phyloP scores from a whole-genome alignment of 2,329 filamentous ascomycete genomes.

The Corniculantispora saksenae region DNA sequence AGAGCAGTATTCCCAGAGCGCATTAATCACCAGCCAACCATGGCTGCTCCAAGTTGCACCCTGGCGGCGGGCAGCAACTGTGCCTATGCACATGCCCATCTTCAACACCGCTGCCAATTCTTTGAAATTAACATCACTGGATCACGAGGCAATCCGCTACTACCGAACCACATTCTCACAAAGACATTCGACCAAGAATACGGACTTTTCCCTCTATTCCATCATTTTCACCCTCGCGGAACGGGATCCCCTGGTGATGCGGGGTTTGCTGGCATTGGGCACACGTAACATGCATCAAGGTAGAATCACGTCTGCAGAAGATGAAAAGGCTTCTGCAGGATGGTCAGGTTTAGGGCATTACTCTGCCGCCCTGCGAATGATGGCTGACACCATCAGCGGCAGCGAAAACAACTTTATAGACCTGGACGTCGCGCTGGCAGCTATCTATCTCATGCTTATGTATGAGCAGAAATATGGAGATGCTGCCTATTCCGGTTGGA shows the following conservation, averaged over 20 bases:
- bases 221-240: slow-evolving; percentile 37
- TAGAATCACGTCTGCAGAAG: slow-evolving; percentile 21
- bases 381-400: slow-evolving; percentile 32
- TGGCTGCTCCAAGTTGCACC: slow-evolving; percentile 4
- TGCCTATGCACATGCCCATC: slow-evolving; percentile 19
- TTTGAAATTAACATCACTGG: slow-evolving; percentile 30
- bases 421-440: slow-evolving; percentile 33
- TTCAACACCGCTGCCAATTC: slow-evolving; percentile 25
- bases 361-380: slow-evolving; percentile 32
- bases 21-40: slow-evolving; percentile 3
- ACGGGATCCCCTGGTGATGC: slow-evolving; percentile 38
- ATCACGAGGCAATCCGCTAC: slow-evolving; percentile 38
- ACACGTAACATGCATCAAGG: slow-evolving; percentile 34
- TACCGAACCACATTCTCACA: slow-evolving; percentile 38
- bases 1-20: not conserved
- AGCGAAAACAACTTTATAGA: slow-evolving; percentile 28
- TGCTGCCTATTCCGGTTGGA: slow-evolving; percentile 30
- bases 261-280: slow-evolving; percentile 37
- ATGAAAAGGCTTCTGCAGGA: slow-evolving; percentile 5
- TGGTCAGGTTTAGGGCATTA: slow-evolving; percentile 33
- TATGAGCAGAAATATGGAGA: slow-evolving; percentile 43
- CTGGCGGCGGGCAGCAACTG: not conserved
- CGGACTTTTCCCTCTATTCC: slow-evolving; percentile 36
- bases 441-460: slow-evolving; percentile 37
- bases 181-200: slow-evolving; percentile 39